phyloP scores from a whole-genome alignment of 2,329 filamentous ascomycete species.

The Ploettnerulaceae sp. region DNA sequence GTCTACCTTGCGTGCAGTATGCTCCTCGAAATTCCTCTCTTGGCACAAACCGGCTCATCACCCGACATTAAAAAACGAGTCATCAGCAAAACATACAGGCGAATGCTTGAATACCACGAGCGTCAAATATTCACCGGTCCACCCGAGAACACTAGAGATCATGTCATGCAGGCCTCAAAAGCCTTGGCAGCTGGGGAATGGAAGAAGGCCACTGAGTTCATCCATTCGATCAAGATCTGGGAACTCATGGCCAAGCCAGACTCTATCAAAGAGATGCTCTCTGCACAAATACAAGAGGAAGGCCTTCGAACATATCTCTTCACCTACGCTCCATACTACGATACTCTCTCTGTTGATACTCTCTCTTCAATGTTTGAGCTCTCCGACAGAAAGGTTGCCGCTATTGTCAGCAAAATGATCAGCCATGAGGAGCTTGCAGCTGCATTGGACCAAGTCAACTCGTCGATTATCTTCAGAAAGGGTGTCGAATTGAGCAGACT shows the following conservation, averaged over 20 bases:
- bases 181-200: conserved; percentile 94
- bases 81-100: conserved; percentile 98
- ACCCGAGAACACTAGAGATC: conserved; percentile 96
- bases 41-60: conserved; percentile 93
- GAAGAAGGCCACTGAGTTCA: conserved; percentile 92
- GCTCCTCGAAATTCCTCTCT: conserved; percentile 94
- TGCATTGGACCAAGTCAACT: conserved; percentile 94
- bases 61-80: conserved; percentile 96
- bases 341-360: conserved; percentile 83
- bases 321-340: conserved; percentile 98
- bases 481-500: conserved; percentile 95
- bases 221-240: conserved; percentile 99
- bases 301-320: conserved; percentile 97
- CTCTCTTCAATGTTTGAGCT: conserved; percentile 95
- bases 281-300: conserved; percentile 97
- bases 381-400: conserved; percentile 81
- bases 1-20: conserved; percentile 99
- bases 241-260: conserved; percentile 90
- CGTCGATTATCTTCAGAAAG: conserved; percentile 98
- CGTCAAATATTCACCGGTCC: conserved; percentile 98
- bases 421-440: conserved; percentile 96
- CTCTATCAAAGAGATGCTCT: conserved; percentile 95
- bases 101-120: conserved; percentile 99
- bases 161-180: conserved; percentile 99
- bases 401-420: conserved; percentile 98